Evolutionary conservation across 371 early-diverging fungal species (phyloP).

Genomic region (Rhizopus stolonifer): DNA sequence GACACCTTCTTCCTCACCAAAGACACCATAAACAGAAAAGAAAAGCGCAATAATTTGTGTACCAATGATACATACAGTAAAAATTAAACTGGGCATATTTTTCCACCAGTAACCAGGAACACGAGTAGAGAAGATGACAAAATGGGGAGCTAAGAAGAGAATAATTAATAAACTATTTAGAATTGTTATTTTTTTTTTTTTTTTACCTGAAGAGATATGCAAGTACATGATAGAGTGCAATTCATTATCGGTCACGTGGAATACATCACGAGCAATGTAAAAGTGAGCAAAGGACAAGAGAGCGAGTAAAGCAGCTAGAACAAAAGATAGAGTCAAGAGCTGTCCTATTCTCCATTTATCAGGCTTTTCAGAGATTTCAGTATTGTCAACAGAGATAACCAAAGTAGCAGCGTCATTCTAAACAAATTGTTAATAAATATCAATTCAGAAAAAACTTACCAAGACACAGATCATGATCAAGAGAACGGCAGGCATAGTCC

Average conservation of each 20-base stretch:
- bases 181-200: background rate
- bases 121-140: conserved; percentile 96
- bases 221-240: conserved; percentile 86
- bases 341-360: conserved; percentile 92
- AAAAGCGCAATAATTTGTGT: conserved; percentile 91
- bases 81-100: conserved; percentile 76
- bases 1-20: conserved; percentile 44
- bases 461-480: conserved; percentile 67
- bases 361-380: conserved; percentile 74
- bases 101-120: conserved; percentile 89
- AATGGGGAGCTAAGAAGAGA: conserved; percentile 77
- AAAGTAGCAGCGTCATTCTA: conserved; percentile 90
- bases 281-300: conserved; percentile 81
- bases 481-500: conserved; percentile 79
- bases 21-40: conserved; percentile 81
- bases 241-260: conserved; percentile 39
- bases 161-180: background rate
- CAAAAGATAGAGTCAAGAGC: conserved; percentile 74
- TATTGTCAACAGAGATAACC: conserved; percentile 90
- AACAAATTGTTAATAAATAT: no score
- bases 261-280: conserved; percentile 68
- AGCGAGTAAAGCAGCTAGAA: conserved; percentile 72
- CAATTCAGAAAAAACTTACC: no score
- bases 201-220: conserved; percentile 79
- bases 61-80: conserved; percentile 80